phyloP scores from a whole-genome alignment of 129 eudicot species.

The Apium graveolens region DNA sequence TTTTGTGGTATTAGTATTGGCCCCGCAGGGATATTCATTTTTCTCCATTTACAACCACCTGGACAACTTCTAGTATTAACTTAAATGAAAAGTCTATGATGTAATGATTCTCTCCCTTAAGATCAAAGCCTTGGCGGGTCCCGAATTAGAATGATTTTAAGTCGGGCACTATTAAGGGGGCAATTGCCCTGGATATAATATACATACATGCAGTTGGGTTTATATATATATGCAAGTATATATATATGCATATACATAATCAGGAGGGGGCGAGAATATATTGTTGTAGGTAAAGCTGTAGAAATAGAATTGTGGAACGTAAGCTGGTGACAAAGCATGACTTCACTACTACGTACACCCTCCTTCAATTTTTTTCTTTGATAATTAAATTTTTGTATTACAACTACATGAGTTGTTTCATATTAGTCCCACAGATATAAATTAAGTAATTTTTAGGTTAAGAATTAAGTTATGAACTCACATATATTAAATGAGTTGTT shows the following conservation, averaged over 20 bases:
- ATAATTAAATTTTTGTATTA: too few relatives aligned
- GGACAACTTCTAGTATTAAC: too few relatives aligned
- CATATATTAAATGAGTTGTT: too few relatives aligned
- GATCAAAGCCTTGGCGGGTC: constrained; percentile 44
- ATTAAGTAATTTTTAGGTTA: too few relatives aligned
- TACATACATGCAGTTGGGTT: background rate
- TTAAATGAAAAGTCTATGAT: constrained; percentile 23
- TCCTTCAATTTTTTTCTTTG: background rate
- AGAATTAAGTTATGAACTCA: too few relatives aligned
- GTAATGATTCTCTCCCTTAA: constrained; percentile 41
- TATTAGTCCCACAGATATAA: too few relatives aligned
- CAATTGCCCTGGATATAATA: background rate
- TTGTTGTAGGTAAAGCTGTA: background rate
- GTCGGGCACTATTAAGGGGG: constrained; percentile 22
- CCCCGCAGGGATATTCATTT: too few relatives aligned
- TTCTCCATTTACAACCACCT: too few relatives aligned
- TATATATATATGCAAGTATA: background rate
- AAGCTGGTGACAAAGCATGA: constrained; percentile 32
- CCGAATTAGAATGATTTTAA: constrained; percentile 40
- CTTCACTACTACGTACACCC: constrained; percentile 22
- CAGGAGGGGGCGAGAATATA: constrained; percentile 7
- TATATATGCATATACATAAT: background rate
- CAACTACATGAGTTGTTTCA: background rate
- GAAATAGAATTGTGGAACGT: background rate
- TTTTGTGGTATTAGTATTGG: too few relatives aligned